phyloP scores from a whole-genome alignment of 345 rosid species.

The Linum trigynum region DNA sequence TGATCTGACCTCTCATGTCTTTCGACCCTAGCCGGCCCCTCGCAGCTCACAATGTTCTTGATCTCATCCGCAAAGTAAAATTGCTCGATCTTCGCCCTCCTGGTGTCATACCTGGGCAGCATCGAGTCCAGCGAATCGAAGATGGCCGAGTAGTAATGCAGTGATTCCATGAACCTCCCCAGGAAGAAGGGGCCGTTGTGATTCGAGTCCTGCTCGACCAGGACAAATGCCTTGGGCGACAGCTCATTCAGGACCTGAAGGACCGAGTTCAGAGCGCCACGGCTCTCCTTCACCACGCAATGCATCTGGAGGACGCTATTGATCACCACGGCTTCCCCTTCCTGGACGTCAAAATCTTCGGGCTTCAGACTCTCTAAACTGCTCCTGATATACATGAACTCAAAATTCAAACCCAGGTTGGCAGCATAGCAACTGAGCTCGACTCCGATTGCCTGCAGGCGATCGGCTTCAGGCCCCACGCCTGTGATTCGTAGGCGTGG shows the following conservation, averaged over 20 bases:
- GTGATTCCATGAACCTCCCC: slow-evolving; percentile 58
- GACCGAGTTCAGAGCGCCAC: slow-evolving; percentile 52
- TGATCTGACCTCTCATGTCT: slow-evolving; percentile 54
- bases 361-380: slow-evolving; percentile 36
- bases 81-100: slow-evolving; percentile 56
- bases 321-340: slow-evolving; percentile 41
- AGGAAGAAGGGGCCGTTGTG: slow-evolving; percentile 61
- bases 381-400: slow-evolving; percentile 40
- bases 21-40: slow-evolving; percentile 46
- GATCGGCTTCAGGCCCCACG: slow-evolving; percentile 30
- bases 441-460: slow-evolving; percentile 31
- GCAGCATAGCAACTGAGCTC: slow-evolving; percentile 34
- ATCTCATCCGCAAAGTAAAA: slow-evolving; percentile 58
- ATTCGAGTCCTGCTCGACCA: slow-evolving; percentile 58
- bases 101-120: slow-evolving; percentile 55
- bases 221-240: slow-evolving; percentile 36
- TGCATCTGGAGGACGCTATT: slow-evolving; percentile 61
- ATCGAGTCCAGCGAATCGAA: slow-evolving; percentile 43
- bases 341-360: slow-evolving; percentile 27
- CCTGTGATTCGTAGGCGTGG: slow-evolving; percentile 38
- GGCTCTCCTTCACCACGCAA: slow-evolving; percentile 53
- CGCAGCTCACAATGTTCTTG: slow-evolving; percentile 60
- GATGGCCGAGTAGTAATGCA: slow-evolving; percentile 54
- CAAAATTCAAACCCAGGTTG: slow-evolving; percentile 27
- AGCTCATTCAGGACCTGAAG: slow-evolving; percentile 42